Base-by-base conservation (phyloP, 2,329 filamentous ascomycete genomes). In the Incumbomyces delicatus region DNA sequence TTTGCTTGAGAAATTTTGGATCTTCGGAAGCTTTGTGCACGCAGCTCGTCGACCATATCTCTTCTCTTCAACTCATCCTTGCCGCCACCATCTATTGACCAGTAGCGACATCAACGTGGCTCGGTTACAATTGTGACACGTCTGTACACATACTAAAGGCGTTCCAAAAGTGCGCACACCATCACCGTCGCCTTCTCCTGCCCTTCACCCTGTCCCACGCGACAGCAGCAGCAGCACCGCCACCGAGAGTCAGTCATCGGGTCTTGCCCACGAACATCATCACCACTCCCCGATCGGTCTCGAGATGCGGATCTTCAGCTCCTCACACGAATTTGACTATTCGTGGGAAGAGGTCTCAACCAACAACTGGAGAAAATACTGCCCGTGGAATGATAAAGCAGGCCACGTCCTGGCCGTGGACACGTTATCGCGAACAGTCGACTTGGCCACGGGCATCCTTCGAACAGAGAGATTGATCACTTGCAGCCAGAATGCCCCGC, bases 301-400 rank as follows among this genome's bases (percentile, higher is more conserved):
- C 58, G 70, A 50, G 44, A 96, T 98, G 92, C 95, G 94, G 77
- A 86, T 96, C 69, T 96, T 96, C 63, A 86, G 87, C 58, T 94
- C 87, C 61, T 74, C 75, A 33, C 86, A 87, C 68, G 88, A 87
- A 51, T 98, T 94, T 71, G 78, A 95, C 72, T 98, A 98, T 75
- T 94, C 90, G 38, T 98, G 92, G 92, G 87, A 95, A 62, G 90
- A 96, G 67, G 92, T 98, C 31, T 95, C 88, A 20, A 88, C 87
- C 12, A 88, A 86, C 64, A 98, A 98, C 76, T 98, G 92, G 92
- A 84, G 82, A 58, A 98, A 98, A 68, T 98, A 98, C 71, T 94
- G 87, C 61, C 90, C 90, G 16, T 96, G 92, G 90, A 98, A 98
- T 73, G 85, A 95, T 66, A 92, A 95, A 71, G 89, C 86, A n/a